Conservation (phyloP, 192 early-diverging fungal species). For the Geosiphon pyriformis region DNA sequence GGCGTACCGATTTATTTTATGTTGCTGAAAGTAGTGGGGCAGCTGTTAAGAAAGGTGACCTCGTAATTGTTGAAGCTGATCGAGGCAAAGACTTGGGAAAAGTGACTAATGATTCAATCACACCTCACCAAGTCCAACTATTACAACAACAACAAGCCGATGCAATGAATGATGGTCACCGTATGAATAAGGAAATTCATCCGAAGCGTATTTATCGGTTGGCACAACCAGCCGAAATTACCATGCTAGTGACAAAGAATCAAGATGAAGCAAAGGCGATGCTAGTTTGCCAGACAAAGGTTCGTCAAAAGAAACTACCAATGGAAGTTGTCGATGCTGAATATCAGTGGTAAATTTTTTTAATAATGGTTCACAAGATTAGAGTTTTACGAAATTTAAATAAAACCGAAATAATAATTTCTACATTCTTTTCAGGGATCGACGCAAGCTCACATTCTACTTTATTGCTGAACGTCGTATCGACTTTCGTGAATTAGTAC, state of each 20-base stretch:
- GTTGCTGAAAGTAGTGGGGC: conserved; percentile 45
- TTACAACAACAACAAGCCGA: conserved; percentile 42
- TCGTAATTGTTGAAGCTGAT: conserved; percentile 87
- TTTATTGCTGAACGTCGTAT: conserved; percentile 91
- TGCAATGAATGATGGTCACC: conserved; percentile 41
- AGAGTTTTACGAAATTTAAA: conserved; percentile 21
- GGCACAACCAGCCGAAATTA: conserved; percentile 76
- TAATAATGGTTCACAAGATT: not conserved
- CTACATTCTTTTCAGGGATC: conserved; percentile 55
- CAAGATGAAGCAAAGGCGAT: conserved; percentile 89
- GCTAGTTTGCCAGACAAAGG: conserved; percentile 82
- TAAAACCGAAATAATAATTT: not conserved
- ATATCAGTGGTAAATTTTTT: conserved; percentile 80
- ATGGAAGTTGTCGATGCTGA: conserved; percentile 98
- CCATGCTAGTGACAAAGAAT: conserved; percentile 71
- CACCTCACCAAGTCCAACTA: conserved; percentile 42
- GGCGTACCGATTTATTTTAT: conserved; percentile 79
- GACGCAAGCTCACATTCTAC: conserved; percentile 95
- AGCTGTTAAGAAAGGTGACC: conserved; percentile 56
- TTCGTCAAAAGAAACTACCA: conserved; percentile 81
- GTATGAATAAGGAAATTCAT: conserved; percentile 67
- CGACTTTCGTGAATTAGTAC: conserved; percentile 93
- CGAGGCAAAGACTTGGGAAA: conserved; percentile 90
- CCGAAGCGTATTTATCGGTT: conserved; percentile 86
- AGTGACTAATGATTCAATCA: conserved; percentile 67